phyloP scores from a whole-genome alignment of 805 yeast genomes.

The Ogataea thermomethanolica region DNA sequence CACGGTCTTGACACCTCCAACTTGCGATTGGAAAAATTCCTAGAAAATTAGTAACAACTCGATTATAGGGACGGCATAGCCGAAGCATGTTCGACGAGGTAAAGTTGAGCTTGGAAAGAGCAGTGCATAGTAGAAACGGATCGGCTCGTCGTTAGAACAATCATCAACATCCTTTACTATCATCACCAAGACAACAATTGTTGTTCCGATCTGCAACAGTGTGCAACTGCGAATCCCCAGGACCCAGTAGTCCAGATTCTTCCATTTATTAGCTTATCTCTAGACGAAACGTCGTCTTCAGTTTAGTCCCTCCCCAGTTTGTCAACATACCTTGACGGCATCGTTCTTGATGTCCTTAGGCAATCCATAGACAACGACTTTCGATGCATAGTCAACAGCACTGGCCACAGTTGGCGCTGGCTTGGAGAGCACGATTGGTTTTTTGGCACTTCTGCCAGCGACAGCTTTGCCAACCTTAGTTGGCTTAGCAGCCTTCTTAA shows the following conservation, averaged over 20 bases:
- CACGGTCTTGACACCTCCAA: slow-evolving; percentile 79
- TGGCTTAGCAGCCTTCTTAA: slow-evolving; percentile 27
- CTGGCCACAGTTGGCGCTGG: slow-evolving; percentile 20
- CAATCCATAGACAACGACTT: slow-evolving; percentile 61
- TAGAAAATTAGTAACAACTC: slow-evolving; percentile 34
- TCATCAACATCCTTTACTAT: slow-evolving; percentile 1
- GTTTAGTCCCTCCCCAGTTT: slow-evolving; percentile 1
- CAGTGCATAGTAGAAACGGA: slow-evolving; percentile 2
- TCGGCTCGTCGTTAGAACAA: slow-evolving; percentile 13
- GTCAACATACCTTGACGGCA: slow-evolving; percentile 51
- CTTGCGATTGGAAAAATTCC: slow-evolving; percentile 85
- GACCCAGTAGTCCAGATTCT: slow-evolving; percentile 10
- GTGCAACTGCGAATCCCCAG: slow-evolving; percentile 10
- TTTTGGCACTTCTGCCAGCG: slow-evolving; percentile 11
- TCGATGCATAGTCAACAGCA: slow-evolving; percentile 54
- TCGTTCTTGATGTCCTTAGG: slow-evolving; percentile 84
- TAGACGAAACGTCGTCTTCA: background rate
- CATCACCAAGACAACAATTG: background rate
- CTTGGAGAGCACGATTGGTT: slow-evolving; percentile 15
- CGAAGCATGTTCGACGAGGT: background rate
- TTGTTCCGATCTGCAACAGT: background rate
- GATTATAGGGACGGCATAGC: slow-evolving; percentile 2
- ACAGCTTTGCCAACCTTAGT: slow-evolving; percentile 34
- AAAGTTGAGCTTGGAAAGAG: slow-evolving; percentile 5
- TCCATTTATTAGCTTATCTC: slow-evolving; percentile 1